Percentiles rank a stretch among this genome's conserved stretches.
These are phyloP conservation scores for Tolypocladium nubicola DNA, from an alignment of 2,329 filamentous ascomycete species.

Conservation along the genomic window DNA sequence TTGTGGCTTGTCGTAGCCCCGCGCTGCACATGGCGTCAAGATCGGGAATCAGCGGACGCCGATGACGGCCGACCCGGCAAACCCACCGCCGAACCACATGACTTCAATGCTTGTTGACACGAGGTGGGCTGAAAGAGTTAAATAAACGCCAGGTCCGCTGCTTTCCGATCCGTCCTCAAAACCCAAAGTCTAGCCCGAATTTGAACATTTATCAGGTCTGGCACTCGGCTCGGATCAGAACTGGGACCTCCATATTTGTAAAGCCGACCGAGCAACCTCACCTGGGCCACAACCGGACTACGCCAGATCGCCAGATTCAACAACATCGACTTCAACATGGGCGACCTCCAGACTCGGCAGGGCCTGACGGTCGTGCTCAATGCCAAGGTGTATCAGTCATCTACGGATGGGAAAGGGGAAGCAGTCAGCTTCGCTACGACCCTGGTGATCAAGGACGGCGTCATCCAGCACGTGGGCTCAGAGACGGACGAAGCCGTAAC, in stretches of 20 bases:
- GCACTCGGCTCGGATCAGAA: not conserved
- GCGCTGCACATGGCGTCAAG: not conserved
- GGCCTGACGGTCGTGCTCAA: conserved; percentile 9
- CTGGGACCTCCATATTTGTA: not conserved
- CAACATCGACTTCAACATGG: conserved; percentile 3
- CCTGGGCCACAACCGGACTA: not conserved
- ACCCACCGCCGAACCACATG: not conserved
- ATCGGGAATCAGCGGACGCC: not conserved
- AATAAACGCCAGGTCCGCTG: not conserved
- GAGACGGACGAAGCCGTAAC: conserved; percentile 11
- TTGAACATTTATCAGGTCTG: not conserved
- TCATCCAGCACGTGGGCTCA: conserved; percentile 23
- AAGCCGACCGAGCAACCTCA: not conserved
- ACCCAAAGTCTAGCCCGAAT: not conserved
- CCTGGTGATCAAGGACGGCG: conserved; percentile 22
- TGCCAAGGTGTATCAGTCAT: conserved; percentile 10
- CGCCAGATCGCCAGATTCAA: not conserved
- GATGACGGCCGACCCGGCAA: not conserved
- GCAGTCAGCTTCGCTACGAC: conserved; percentile 8
- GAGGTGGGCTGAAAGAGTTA: not conserved
- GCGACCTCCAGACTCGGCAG: not conserved
- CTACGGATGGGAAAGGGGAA: not conserved
- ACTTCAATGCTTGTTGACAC: not conserved
- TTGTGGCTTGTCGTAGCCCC: not conserved
- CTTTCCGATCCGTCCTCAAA: not conserved